Conservation (phyloP, 306 rosid genomes). For the Prunus fruticosa region DNA sequence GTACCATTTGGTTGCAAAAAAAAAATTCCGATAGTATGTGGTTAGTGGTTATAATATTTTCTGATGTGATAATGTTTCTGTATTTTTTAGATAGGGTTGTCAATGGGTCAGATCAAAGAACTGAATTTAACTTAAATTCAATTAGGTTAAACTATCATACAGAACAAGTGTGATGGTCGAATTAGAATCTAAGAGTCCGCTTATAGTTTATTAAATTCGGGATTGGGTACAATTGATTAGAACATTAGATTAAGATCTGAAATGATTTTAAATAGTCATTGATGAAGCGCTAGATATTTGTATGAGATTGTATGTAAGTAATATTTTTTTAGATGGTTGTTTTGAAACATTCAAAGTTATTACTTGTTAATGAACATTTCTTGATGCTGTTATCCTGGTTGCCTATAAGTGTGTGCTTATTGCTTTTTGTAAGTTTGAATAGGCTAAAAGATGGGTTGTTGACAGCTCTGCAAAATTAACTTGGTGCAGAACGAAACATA, state of each 20-base stretch:
- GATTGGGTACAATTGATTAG: neutral
- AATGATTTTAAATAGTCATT: neutral
- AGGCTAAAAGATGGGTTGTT: neutral
- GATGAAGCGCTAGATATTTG: neutral
- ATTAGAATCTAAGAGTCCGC: neutral
- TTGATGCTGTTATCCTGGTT: neutral
- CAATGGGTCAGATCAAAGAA: neutral
- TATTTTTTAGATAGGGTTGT: neutral
- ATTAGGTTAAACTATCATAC: neutral
- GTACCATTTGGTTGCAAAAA: neutral
- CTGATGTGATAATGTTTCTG: neutral
- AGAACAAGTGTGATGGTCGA: neutral
- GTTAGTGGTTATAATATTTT: neutral
- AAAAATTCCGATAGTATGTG: neutral
- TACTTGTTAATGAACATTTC: neutral
- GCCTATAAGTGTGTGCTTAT: neutral
- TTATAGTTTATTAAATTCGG: neutral
- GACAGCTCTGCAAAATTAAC: neutral
- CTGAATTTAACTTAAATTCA: neutral
- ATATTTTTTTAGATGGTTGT: neutral
- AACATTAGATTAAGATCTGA: neutral
- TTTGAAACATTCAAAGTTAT: neutral
- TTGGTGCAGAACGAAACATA: neutral
- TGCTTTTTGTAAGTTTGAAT: neutral
- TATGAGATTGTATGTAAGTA: neutral